A percentile compares a stretch with the other conserved stretches of the same genome.
These are phyloP conservation scores for Microthlaspi erraticum DNA, from an alignment of 345 rosid genomes.

Conservation along the genomic window DNA sequence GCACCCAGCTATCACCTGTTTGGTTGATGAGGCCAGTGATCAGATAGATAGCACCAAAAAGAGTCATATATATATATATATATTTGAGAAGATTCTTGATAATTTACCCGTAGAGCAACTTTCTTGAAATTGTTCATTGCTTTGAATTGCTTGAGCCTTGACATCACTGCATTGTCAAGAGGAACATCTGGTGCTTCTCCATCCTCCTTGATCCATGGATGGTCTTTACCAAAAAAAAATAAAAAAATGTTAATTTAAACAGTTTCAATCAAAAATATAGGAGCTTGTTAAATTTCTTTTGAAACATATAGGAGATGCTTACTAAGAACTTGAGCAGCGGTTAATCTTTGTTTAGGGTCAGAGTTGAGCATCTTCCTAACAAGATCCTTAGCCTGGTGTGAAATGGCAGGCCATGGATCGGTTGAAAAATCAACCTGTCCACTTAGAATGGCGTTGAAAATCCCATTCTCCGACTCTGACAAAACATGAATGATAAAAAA, in stretches of 20 bases:
- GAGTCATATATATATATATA: neutral
- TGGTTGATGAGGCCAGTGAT: constrained; percentile 1
- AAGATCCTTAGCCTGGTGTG: constrained; percentile 87
- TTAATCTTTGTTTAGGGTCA: constrained; percentile 86
- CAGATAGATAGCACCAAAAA: constrained; percentile 21
- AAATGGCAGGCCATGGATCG: constrained; percentile 96
- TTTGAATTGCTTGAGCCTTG: constrained; percentile 77
- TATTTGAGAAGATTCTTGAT: neutral
- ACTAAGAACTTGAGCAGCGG: constrained; percentile 92
- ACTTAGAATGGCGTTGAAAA: constrained; percentile 84
- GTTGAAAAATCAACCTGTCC: constrained; percentile 81
- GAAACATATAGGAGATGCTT: constrained; percentile 33
- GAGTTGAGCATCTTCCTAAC: constrained; percentile 88
- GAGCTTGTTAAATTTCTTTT: neutral
- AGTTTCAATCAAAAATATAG: neutral
- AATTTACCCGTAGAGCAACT: constrained; percentile 68
- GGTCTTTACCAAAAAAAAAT: constrained; percentile 45
- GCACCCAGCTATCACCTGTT: constrained; percentile 92
- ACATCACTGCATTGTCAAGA: constrained; percentile 75
- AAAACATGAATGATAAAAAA: constrained; percentile 4
- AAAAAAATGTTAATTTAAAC: neutral
- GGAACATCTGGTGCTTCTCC: constrained; percentile 90
- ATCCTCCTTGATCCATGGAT: constrained; percentile 83
- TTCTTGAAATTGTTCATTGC: constrained; percentile 81
- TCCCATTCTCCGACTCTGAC: constrained; percentile 90